Percentiles rank a stretch among this genome's conserved stretches.
Conservation (phyloP, 352 stramenopile genomes). For the Phytophthora idaei region DNA sequence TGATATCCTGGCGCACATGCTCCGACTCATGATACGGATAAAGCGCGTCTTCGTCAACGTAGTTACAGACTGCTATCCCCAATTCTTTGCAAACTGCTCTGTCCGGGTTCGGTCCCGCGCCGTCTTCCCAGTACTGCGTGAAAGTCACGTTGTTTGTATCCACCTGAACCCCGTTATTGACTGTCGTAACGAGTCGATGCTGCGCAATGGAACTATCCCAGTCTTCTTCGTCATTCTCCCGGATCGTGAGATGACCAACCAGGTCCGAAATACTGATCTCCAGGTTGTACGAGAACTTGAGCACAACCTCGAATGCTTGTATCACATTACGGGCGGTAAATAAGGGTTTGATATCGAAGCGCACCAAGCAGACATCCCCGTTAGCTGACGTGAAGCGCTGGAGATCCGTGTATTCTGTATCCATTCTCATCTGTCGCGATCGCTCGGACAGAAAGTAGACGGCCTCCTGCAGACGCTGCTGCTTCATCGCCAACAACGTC, state of each 20-base stretch:
- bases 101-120: conserved; percentile 10
- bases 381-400: conserved; percentile 46
- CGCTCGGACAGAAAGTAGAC: conserved; percentile 44
- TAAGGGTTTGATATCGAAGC: conserved; percentile 60
- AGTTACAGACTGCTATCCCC: conserved; percentile 46
- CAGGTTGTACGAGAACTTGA: conserved; percentile 53
- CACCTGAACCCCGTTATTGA: conserved; percentile 30
- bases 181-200: conserved; percentile 42
- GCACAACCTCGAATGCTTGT: conserved; percentile 47
- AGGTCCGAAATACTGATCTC: conserved; percentile 50
- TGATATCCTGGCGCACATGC: conserved; percentile 58
- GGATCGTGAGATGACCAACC: conserved; percentile 46
- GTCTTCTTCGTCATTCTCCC: conserved; percentile 45
- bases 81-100: conserved; percentile 29
- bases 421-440: conserved; percentile 36
- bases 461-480: conserved; percentile 44
- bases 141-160: conserved; percentile 52
- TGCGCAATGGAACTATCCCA: conserved; percentile 39
- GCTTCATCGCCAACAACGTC: conserved; percentile 42
- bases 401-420: conserved; percentile 41
- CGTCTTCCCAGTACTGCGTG: conserved; percentile 36
- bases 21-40: conserved; percentile 46
- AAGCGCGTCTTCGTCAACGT: conserved; percentile 51
- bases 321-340: conserved; percentile 24
- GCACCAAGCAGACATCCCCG: conserved; percentile 37